Evolutionary conservation across 163 green algal species (phyloP), one percentile per base, ranked within the genome.

Genomic region (Scenedesmus sp.): DNA sequence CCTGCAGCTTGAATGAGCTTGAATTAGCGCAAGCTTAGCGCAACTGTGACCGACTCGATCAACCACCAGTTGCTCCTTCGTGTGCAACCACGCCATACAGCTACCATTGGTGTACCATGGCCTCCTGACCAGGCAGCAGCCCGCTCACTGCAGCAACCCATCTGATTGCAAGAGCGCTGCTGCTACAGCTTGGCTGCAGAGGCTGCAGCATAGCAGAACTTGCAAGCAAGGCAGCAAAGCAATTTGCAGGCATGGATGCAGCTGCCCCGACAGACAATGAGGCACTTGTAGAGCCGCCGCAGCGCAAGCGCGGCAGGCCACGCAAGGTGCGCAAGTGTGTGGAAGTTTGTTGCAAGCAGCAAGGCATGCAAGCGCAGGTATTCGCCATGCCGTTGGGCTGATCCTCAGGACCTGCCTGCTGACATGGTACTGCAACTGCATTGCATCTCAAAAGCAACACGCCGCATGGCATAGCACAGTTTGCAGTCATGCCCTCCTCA

Each of bases 271-370:
- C 65, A 35, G 65, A 76, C 65, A 76, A 22, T 76, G 65, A 30
- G 40, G 30, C 65, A 40, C 30, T 30, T 76, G 65, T 76, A 76
- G 30, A 76, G 65, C 65, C 65, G 20, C 65, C 65, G 30, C 37
- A 76, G 65, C 65, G 65, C 65, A 86, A 72, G 44, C 46, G 80
- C 35, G 80, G 46, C 80, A 40, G 78, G 78, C 78, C 78, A 30
- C 37, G 20, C 40, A 83, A 83, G 78, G 78, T 83, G 40, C 3
- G 20, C 65, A 76, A 3, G 30, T n/a, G n/a, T n/a, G n/a, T n/a
- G n/a, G n/a, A n/a, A n/a, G n/a, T n/a, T n/a, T n/a, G n/a, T n/a
- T n/a, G n/a, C 56, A 33, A 70, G 51, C 12, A 61, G 51, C 56
- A 70, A n/a, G 2, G 15, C n/a, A n/a, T n/a, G 22, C 56, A 70